Percentiles rank a stretch among this genome's conserved stretches.
Evolutionary conservation across 805 yeast species (phyloP).

Genomic region (Kuraishia borneana): DNA sequence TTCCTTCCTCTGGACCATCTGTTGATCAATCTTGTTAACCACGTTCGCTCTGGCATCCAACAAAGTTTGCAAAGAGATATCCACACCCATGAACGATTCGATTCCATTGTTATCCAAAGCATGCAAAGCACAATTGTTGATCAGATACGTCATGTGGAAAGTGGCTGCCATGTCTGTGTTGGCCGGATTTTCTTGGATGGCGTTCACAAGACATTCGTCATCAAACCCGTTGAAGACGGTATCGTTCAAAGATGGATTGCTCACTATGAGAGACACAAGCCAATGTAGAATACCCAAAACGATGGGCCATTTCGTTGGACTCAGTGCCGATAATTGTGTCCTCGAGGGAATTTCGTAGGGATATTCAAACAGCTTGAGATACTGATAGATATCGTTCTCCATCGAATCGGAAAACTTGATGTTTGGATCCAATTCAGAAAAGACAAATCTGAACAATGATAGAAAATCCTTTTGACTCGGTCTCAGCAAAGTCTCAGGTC

Average conservation of each 20-base stretch:
- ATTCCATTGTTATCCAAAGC: conserved; percentile 27
- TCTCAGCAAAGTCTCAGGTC: conserved; percentile 49
- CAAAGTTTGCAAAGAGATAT: conserved; percentile 30
- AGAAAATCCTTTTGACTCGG: conserved; percentile 88
- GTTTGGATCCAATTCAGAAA: conserved; percentile 69
- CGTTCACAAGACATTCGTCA: conserved; percentile 10
- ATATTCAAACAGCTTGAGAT: conserved; percentile 56
- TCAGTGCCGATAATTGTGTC: conserved; percentile 83
- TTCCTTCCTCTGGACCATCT: conserved; percentile 43
- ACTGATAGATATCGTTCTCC: conserved; percentile 64
- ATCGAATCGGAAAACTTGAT: conserved; percentile 56
- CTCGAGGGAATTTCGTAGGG: conserved; percentile 79
- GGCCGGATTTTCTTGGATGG: conserved; percentile 13
- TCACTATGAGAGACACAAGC: conserved; percentile 37
- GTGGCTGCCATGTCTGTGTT: conserved; percentile 6
- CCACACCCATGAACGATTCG: conserved; percentile 32
- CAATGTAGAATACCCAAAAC: conserved; percentile 78
- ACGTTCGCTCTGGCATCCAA: conserved; percentile 61
- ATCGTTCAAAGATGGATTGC: conserved; percentile 19
- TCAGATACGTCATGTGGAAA: conserved; percentile 14
- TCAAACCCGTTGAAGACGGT: conserved; percentile 28
- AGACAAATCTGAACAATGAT: conserved; percentile 68
- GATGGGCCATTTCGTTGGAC: conserved; percentile 80
- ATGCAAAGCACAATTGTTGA: conserved; percentile 10
- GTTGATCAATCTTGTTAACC: conserved; percentile 50